Percentiles rank a stretch among this genome's conserved stretches.
These are phyloP conservation scores for Pascua guehoae DNA, from an alignment of 1,284 basidiomycete genomes.

Conservation along the genomic window DNA sequence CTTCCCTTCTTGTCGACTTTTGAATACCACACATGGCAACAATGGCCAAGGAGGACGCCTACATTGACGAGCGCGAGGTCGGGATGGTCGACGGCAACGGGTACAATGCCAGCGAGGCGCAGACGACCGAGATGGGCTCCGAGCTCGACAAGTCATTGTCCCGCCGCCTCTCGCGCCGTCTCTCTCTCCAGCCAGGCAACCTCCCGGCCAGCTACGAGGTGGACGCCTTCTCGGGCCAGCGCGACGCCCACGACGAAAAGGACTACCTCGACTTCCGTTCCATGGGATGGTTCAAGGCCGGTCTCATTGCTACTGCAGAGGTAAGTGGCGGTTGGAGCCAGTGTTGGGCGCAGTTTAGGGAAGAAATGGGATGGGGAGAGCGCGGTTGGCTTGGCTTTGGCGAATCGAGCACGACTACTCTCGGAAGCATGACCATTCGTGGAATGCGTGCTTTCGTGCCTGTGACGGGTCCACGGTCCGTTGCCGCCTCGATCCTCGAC, in stretches of 20 bases:
- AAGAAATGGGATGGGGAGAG: neutral
- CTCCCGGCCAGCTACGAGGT: slow-evolving; percentile 24
- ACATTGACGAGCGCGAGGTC: no score
- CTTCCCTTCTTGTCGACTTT: no score
- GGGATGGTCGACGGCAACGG: no score
- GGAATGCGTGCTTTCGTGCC: neutral
- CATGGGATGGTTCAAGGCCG: slow-evolving; percentile 43
- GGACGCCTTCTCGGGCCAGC: slow-evolving; percentile 31
- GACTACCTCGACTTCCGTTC: slow-evolving; percentile 41
- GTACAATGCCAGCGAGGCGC: no score
- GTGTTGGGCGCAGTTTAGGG: no score
- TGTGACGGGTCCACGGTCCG: neutral
- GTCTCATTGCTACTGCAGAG: slow-evolving; percentile 39
- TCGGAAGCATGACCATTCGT: neutral
- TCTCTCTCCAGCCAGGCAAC: neutral
- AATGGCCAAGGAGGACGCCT: no score
- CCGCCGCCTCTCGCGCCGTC: no score
- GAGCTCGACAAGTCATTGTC: no score
- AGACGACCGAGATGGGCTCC: no score
- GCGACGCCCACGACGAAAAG: slow-evolving; percentile 23
- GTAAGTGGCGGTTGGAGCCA: slow-evolving; percentile 14
- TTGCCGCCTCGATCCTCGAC: no score
- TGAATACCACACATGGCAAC: no score
- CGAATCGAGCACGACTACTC: no score
- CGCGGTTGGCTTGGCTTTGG: neutral